These are phyloP conservation scores for Secale cereale DNA, from an alignment of 176 grass and related monocot genomes.

Conservation along the genomic window DNA sequence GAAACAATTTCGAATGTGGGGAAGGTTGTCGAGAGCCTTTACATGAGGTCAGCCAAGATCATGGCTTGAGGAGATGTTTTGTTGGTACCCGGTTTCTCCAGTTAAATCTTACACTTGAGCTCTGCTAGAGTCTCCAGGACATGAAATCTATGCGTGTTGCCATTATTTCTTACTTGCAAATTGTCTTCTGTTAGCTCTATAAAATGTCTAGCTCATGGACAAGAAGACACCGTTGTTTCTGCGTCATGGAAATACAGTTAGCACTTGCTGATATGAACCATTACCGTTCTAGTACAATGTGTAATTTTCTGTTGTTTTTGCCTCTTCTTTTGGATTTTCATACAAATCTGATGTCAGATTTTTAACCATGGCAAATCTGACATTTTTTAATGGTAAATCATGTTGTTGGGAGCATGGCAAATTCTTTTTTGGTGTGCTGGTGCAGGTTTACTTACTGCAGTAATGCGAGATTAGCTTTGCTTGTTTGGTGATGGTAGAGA, in stretches of 20 bases:
- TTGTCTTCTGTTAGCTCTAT: background rate
- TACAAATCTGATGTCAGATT: too few relatives aligned
- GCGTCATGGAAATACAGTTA: background rate
- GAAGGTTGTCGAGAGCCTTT: constrained; percentile 79
- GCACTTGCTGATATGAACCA: background rate
- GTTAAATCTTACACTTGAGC: background rate
- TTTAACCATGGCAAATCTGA: too few relatives aligned
- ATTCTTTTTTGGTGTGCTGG: too few relatives aligned
- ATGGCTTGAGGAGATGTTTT: constrained; percentile 46
- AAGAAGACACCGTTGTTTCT: constrained; percentile 6
- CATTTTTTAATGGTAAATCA: too few relatives aligned
- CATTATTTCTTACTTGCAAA: background rate
- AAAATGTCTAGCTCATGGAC: constrained; percentile 2
- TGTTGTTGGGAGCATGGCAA: too few relatives aligned
- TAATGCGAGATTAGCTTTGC: background rate
- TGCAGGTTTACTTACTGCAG: background rate
- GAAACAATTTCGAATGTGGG: constrained; percentile 76
- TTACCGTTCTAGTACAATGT: background rate
- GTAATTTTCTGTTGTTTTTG: background rate
- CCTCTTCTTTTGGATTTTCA: too few relatives aligned
- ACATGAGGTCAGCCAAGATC: constrained; percentile 78
- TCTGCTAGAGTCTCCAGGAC: background rate
- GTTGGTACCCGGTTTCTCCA: background rate
- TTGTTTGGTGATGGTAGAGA: background rate
- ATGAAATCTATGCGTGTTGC: background rate